Evolutionary conservation across 208 protist genomes (phyloP).

Genomic region (Porcisia hertigi): DNA sequence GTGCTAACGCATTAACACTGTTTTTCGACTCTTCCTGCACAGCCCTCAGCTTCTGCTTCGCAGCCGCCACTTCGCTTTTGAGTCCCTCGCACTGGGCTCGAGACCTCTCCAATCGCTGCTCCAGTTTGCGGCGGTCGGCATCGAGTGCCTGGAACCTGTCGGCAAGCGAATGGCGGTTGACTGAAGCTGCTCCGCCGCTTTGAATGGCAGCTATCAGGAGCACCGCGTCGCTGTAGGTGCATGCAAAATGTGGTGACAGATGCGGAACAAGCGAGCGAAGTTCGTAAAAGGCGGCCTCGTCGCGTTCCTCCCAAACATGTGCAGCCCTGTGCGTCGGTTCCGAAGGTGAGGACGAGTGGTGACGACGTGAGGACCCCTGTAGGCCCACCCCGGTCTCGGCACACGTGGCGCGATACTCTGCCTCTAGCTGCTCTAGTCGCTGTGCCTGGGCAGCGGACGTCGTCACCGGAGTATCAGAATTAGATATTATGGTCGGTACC

Average conservation of each 20-base stretch:
- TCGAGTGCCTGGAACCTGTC: conserved; percentile 51
- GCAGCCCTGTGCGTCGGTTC: not conserved
- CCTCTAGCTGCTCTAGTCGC: conserved; percentile 52
- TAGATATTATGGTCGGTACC: conserved; percentile 31
- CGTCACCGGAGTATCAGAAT: not conserved
- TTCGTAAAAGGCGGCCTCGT: conserved; percentile 40
- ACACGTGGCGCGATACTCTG: conserved; percentile 25
- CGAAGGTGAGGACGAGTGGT: not conserved
- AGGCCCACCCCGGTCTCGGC: not conserved
- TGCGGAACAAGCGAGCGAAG: conserved; percentile 68
- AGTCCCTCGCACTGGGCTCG: conserved; percentile 52
- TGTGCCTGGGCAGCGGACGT: conserved; percentile 30
- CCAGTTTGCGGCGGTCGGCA: conserved; percentile 51
- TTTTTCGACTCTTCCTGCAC: conserved; percentile 47
- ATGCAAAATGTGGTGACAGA: conserved; percentile 71
- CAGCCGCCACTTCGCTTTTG: conserved; percentile 48
- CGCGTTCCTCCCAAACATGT: conserved; percentile 23
- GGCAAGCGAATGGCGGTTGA: conserved; percentile 38
- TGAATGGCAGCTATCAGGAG: conserved; percentile 70
- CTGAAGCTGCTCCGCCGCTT: conserved; percentile 27
- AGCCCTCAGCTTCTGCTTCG: conserved; percentile 46
- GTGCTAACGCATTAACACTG: conserved; percentile 51
- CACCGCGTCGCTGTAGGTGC: conserved; percentile 56
- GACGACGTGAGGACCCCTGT: not conserved
- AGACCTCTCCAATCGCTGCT: conserved; percentile 40